Evolutionary conservation across 2,329 filamentous ascomycete species (phyloP), one percentile per base, ranked within the genome.

Genomic region (Fusarium mangiferae): DNA sequence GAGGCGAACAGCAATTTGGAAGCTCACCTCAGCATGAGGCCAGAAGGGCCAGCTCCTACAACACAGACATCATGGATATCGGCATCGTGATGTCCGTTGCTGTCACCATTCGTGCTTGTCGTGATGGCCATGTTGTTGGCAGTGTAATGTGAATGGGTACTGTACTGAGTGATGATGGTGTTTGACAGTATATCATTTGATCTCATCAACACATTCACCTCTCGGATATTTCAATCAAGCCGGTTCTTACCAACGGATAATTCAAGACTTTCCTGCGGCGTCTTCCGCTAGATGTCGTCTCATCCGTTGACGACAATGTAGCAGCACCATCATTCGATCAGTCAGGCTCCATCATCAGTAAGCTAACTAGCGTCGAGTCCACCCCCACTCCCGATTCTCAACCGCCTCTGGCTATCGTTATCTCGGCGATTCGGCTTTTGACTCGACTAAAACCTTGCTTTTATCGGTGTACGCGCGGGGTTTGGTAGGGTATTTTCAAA

Each of bases 31-130:
- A 89, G 80, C 86, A 89, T 89, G 62, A 89, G 82, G 61, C 87
- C 88, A 11, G 87, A 86, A 1, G 88, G 88, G 12, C 88, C 88
- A 52, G 87, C 88, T 69, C 88, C 88, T 54, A 89, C 85, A 55
- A 90, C 83, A 72, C 86, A 86, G 33, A 87, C 86, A 72, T 85
- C 83, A 58, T 83, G 83, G 70, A 35, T n/a, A 18, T 55, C 28
- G 6, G n/a, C n/a, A 42, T 61, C 46, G 14, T 55, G 46, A 24
- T 14, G 26, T 17, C 28, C 58, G 30, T 38, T 49, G 33, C 26
- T 11, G 22, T 55, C n/a, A 20, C 58, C 46, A 30, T 54, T 35
- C 18, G 36, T n/a, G 8, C n/a, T 55, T 20, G 58, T 54, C 22
- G 35, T 11, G 11, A 61, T 61, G 14, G 58, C 36, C 58, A 61